Percentiles rank a stretch among this genome's conserved stretches.
Evolutionary conservation across 257 asterid genomes (phyloP).

Genomic region (Rehmannia glutinosa): DNA sequence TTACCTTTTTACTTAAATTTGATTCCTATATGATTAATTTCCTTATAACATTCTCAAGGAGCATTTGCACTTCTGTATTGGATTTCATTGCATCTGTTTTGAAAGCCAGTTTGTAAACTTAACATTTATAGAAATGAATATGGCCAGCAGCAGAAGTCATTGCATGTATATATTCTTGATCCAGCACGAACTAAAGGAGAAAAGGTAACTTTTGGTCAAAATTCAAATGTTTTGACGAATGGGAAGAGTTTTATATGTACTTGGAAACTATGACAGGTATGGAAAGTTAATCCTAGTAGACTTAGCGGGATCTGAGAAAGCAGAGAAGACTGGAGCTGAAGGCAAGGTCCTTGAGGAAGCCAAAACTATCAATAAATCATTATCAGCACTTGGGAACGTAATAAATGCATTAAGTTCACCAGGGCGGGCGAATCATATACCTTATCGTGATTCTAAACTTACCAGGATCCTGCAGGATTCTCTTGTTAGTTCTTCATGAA

Average conservation of each 20-base stretch:
- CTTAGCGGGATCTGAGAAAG: constrained; percentile 94
- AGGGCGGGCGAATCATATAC: constrained; percentile 66
- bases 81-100: constrained; percentile 6
- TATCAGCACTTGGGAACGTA: constrained; percentile 85
- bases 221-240: not conserved
- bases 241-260: constrained; percentile 6
- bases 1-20: constrained; percentile 1
- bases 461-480: constrained; percentile 80
- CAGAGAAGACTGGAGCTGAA: constrained; percentile 86
- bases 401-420: constrained; percentile 71
- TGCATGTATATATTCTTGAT: constrained; percentile 59
- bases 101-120: constrained; percentile 10
- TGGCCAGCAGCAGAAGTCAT: constrained; percentile 86
- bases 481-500: constrained; percentile 52
- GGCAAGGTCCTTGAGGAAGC: constrained; percentile 92
- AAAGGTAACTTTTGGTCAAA: constrained; percentile 34
- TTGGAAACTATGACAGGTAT: constrained; percentile 35
- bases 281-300: constrained; percentile 83
- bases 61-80: too few relatives aligned
- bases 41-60: too few relatives aligned
- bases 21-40: too few relatives aligned
- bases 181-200: constrained; percentile 56
- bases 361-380: constrained; percentile 79
- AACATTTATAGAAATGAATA: constrained; percentile 69
- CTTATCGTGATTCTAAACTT: constrained; percentile 86